phyloP scores from a whole-genome alignment of 768 basidiomycete genomes.

The Suillus placidus region DNA sequence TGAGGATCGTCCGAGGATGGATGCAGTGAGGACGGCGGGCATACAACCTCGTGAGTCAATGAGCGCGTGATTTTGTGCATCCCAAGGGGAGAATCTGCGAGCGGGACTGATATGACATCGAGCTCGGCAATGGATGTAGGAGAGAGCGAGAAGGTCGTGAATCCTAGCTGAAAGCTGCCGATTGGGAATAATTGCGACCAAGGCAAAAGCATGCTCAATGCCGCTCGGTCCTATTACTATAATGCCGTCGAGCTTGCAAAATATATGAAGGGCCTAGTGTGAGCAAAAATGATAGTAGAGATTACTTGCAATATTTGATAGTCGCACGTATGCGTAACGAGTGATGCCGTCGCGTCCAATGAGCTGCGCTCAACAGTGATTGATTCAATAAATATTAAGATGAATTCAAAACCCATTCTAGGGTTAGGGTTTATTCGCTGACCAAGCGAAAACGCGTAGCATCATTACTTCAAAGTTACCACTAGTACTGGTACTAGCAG shows the following conservation, averaged over 20 bases:
- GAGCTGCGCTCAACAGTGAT: too few relatives aligned
- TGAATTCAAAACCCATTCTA: conserved; percentile 3
- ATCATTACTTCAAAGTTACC: not conserved
- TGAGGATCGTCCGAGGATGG: conserved; percentile 16
- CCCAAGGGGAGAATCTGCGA: conserved; percentile 48
- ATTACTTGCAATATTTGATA: not conserved
- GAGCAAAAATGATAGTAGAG: not conserved
- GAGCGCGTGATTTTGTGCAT: conserved; percentile 49
- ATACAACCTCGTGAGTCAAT: conserved; percentile 36
- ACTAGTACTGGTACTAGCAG: not conserved
- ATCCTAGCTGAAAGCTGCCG: conserved; percentile 33
- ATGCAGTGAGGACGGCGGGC: conserved; percentile 21
- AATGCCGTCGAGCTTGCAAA: not conserved
- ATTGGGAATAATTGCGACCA: conserved; percentile 13
- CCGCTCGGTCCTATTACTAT: not conserved
- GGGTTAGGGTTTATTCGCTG: conserved; percentile 24
- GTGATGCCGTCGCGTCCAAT: not conserved
- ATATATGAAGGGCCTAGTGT: not conserved
- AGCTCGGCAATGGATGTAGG: conserved; percentile 21
- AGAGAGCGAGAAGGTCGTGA: conserved; percentile 36
- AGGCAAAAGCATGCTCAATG: not conserved
- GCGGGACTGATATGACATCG: conserved; percentile 30
- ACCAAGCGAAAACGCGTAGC: conserved; percentile 11
- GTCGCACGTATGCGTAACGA: not conserved
- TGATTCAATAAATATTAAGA: too few relatives aligned